phyloP scores from a whole-genome alignment of 805 yeast species.

The Metschnikowia rubicola region DNA sequence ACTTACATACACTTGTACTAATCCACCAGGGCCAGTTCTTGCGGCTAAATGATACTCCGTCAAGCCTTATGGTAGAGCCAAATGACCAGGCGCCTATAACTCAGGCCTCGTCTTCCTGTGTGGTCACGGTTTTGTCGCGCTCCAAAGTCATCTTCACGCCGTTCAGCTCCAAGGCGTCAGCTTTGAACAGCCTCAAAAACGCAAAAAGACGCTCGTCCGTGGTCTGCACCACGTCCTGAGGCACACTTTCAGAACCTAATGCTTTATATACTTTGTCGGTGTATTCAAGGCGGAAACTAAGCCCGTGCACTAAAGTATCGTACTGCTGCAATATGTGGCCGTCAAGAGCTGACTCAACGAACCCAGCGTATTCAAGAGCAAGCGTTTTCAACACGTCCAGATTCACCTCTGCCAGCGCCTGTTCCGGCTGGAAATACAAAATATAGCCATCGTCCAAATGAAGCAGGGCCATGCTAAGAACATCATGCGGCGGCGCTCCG shows the following conservation, averaged over 20 bases:
- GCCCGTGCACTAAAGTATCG: conserved; percentile 11
- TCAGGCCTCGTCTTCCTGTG: not conserved
- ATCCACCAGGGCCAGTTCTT: not conserved
- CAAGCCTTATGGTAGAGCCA: no score
- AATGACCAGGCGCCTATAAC: no score
- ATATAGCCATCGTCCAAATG: conserved; percentile 7
- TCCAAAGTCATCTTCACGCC: conserved; percentile 13
- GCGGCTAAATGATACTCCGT: not conserved
- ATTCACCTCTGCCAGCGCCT: not conserved
- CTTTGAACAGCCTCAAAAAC: conserved; percentile 6
- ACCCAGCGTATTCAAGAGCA: conserved; percentile 2
- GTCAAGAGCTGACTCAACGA: conserved; percentile 4
- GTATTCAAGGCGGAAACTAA: conserved; percentile 8
- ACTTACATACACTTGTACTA: not conserved
- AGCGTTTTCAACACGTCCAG: not conserved
- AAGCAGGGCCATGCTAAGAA: conserved; percentile 5
- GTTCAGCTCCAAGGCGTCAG: conserved; percentile 2
- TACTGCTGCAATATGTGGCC: conserved; percentile 10
- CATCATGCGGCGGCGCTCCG: not conserved
- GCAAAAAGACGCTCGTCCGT: conserved; percentile 5
- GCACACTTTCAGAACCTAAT: conserved; percentile 1
- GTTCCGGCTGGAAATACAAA: conserved; percentile 4
- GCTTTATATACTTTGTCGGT: conserved; percentile 9
- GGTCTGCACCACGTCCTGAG: conserved; percentile 1
- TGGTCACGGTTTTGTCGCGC: conserved; percentile 9